These are phyloP conservation scores for Myxozyma nipponensis DNA, from an alignment of 805 yeast genomes.

Conservation along the genomic window DNA sequence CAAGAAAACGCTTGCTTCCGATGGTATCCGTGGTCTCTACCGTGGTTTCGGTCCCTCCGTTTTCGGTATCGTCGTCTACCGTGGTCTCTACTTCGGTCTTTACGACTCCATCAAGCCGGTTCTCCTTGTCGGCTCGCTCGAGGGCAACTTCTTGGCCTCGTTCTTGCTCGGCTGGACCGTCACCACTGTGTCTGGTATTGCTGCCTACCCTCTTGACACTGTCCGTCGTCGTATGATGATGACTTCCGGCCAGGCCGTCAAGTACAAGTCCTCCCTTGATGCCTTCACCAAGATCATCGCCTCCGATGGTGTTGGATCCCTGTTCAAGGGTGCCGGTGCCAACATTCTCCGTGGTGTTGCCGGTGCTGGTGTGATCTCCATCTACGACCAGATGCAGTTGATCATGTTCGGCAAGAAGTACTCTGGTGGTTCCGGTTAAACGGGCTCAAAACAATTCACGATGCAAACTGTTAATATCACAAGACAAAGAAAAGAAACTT, in stretches of 20 bases:
- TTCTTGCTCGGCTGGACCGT: slow-evolving; percentile 97
- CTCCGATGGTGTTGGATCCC: slow-evolving; percentile 88
- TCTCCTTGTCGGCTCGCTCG: slow-evolving; percentile 88
- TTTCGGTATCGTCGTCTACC: slow-evolving; percentile 95
- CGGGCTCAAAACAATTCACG: no score
- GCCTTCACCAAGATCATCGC: slow-evolving; percentile 89
- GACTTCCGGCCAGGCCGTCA: slow-evolving; percentile 98
- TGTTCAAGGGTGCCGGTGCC: slow-evolving; percentile 99
- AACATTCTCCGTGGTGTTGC: slow-evolving; percentile 99
- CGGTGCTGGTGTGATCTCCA: slow-evolving; percentile 98
- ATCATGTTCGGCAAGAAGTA: slow-evolving; percentile 94
- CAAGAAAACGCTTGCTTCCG: slow-evolving; percentile 91
- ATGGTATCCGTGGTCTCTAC: slow-evolving; percentile 97
- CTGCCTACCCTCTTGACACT: slow-evolving; percentile 98
- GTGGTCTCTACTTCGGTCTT: slow-evolving; percentile 98
- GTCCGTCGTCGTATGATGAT: slow-evolving; percentile 99
- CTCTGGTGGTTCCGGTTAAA: slow-evolving; percentile 40
- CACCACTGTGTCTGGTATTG: slow-evolving; percentile 97
- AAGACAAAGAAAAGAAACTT: neutral
- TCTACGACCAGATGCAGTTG: slow-evolving; percentile 95
- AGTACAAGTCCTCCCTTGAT: slow-evolving; percentile 93
- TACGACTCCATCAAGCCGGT: slow-evolving; percentile 96
- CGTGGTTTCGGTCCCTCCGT: slow-evolving; percentile 99
- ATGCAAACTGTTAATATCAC: no score
- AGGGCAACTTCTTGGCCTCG: slow-evolving; percentile 91